These are phyloP conservation scores for Aspergillus campestris DNA, from an alignment of 495 filamentous ascomycete species.

Conservation along the genomic window DNA sequence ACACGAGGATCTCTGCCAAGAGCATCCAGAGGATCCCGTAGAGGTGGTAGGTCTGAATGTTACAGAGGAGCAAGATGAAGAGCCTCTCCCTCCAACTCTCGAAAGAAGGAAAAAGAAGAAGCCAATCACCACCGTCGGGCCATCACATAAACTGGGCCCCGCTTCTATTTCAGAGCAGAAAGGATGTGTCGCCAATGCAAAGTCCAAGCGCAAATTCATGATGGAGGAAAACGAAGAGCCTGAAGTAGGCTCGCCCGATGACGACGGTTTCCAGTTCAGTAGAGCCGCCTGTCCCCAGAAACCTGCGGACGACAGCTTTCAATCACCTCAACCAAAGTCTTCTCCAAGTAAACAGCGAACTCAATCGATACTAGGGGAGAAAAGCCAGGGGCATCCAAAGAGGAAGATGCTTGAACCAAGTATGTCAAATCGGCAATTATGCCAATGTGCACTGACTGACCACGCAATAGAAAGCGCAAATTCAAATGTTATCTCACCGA, in stretches of 20 bases:
- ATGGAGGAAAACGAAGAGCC: conserved; percentile 40
- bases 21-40: neutral
- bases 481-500: conserved; percentile 13
- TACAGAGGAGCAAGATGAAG: conserved; percentile 3
- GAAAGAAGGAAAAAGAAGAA: conserved; percentile 39
- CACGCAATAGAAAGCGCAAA: conserved; percentile 46
- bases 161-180: neutral
- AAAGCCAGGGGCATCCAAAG: conserved; percentile 13
- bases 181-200: no score
- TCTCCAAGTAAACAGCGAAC: conserved; percentile 15
- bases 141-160: no score
- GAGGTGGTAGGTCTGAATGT: neutral
- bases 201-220: conserved; percentile 51
- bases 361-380: conserved; percentile 11
- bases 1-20: conserved; percentile 46
- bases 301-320: neutral
- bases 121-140: conserved; percentile 29
- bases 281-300: conserved; percentile 16
- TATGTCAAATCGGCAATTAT: conserved; percentile 26
- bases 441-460: neutral
- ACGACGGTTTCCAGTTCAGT: conserved; percentile 45
- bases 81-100: conserved; percentile 24
- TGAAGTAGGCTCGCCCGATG: conserved; percentile 17
- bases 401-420: conserved; percentile 54
- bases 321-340: conserved; percentile 4